These are phyloP conservation scores for Helichrysum umbraculigerum DNA, from an alignment of 129 eudicot species.

Conservation along the genomic window DNA sequence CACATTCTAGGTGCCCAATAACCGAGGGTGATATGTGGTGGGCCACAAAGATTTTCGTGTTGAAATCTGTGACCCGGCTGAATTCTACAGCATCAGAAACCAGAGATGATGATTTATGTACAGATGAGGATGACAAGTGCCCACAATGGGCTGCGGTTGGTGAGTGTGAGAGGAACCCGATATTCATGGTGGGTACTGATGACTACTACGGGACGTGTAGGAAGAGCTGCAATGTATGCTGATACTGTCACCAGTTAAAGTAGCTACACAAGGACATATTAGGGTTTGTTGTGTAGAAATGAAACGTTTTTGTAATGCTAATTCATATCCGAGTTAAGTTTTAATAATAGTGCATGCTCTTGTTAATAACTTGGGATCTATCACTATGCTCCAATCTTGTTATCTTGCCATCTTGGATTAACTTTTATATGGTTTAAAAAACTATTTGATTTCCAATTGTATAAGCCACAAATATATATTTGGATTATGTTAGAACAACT, in stretches of 20 bases:
- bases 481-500: constrained; percentile 1
- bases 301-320: background rate
- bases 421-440: background rate
- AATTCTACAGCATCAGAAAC: constrained; percentile 13
- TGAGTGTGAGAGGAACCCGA: constrained; percentile 76
- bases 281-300: background rate
- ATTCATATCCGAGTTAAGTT: background rate
- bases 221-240: constrained; percentile 82
- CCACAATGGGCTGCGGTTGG: constrained; percentile 80
- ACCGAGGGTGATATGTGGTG: constrained; percentile 78
- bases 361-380: background rate
- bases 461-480: background rate
- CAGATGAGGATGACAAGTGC: constrained; percentile 81
- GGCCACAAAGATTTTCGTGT: constrained; percentile 58
- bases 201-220: constrained; percentile 91
- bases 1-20: constrained; percentile 69
- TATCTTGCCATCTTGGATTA: background rate
- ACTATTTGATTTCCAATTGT: background rate
- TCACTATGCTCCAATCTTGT: background rate
- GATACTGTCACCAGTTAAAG: constrained; percentile 18
- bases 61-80: constrained; percentile 24
- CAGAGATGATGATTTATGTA: constrained; percentile 47
- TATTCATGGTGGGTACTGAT: constrained; percentile 84
- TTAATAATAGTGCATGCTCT: background rate
- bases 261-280: background rate